These are phyloP conservation scores for Syzygium aromaticum DNA, from an alignment of 345 rosid genomes.

Conservation along the genomic window DNA sequence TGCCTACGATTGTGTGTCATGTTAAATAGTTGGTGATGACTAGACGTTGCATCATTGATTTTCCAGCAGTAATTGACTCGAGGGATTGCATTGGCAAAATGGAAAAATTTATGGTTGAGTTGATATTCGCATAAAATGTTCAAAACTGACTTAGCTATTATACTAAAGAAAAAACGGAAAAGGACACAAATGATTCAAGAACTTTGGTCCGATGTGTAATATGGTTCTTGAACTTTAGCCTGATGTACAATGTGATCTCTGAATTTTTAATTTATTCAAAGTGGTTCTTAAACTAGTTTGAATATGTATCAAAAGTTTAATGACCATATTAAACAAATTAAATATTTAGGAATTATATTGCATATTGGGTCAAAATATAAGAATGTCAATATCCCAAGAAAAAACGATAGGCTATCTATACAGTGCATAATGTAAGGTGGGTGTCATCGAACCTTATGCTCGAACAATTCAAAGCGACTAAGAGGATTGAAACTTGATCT, in stretches of 20 bases:
- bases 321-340: no score
- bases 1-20: rapidly evolving
- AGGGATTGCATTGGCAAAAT: rapidly evolving
- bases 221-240: no score
- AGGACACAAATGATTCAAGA: no score
- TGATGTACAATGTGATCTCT: no score
- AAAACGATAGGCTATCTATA: neutral
- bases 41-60: rapidly evolving
- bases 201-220: no score
- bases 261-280: no score
- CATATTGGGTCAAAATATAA: no score
- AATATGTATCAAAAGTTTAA: no score
- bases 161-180: neutral
- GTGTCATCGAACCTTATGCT: neutral
- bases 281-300: no score
- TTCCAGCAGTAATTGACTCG: rapidly evolving
- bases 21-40: rapidly evolving
- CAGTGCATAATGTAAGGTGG: neutral
- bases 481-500: neutral
- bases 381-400: no score
- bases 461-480: neutral
- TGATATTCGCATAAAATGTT: rapidly evolving
- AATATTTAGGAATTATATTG: no score
- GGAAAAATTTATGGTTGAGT: neutral
- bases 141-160: rapidly evolving